phyloP scores from a whole-genome alignment of 345 rosid species.

The Hevea brasiliensis region DNA sequence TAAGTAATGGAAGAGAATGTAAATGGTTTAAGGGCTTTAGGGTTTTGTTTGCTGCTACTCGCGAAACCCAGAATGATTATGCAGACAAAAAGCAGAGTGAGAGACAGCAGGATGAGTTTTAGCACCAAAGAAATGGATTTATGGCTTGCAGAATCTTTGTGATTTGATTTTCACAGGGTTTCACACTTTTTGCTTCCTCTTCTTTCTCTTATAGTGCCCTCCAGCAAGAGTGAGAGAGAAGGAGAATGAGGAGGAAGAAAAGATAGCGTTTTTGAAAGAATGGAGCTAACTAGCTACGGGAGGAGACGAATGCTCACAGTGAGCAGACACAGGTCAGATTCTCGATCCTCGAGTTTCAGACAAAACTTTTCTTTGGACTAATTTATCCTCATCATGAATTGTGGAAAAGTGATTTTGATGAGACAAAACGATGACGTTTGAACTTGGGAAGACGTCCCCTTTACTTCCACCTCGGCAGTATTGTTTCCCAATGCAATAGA shows the following conservation, averaged over 20 bases:
- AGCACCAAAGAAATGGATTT: not conserved
- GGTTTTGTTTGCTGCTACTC: constrained; percentile 10
- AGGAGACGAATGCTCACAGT: constrained; percentile 23
- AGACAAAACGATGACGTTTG: not conserved
- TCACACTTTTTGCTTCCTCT: constrained; percentile 13
- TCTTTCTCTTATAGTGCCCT: constrained; percentile 8
- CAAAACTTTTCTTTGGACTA: constrained; percentile 24
- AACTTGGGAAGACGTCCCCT: too few relatives aligned
- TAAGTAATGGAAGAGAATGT: not conserved
- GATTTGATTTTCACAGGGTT: not conserved
- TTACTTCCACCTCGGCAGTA: too few relatives aligned
- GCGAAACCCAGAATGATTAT: not conserved
- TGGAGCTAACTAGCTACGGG: not conserved
- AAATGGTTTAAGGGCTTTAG: not conserved
- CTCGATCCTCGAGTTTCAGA: constrained; percentile 33
- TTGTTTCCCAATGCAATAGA: too few relatives aligned
- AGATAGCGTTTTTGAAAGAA: not conserved
- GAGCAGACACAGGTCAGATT: constrained; percentile 41
- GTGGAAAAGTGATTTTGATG: not conserved
- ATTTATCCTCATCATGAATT: constrained; percentile 19
- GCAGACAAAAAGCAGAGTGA: not conserved
- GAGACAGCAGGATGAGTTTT: not conserved
- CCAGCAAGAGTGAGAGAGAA: constrained; percentile 22
- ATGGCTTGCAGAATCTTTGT: not conserved
- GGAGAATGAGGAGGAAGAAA: not conserved